A percentile compares a stretch with the other conserved stretches of the same genome.
Evolutionary conservation across 1,284 basidiomycete genomes (phyloP).

Genomic region (Naganishia cerealis): DNA sequence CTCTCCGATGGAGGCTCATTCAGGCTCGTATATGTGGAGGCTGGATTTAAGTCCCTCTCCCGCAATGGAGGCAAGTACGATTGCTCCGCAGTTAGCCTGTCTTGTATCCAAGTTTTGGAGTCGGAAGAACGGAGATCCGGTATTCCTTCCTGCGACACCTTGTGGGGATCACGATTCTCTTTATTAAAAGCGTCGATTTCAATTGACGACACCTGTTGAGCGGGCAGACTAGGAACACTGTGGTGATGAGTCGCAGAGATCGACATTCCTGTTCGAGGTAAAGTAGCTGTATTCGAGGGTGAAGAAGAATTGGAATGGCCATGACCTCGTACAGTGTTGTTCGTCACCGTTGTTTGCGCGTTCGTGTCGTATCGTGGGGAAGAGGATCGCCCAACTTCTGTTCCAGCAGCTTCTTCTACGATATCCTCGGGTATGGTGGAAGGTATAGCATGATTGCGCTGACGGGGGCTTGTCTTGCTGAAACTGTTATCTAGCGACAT

Average conservation of each 20-base stretch:
- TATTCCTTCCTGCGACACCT: background rate
- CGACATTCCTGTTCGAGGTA: background rate
- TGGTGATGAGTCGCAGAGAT: background rate
- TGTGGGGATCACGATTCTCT: constrained; percentile 20
- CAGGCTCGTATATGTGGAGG: background rate
- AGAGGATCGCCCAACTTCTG: background rate
- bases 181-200: background rate
- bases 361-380: background rate
- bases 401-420: constrained; percentile 4
- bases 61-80: background rate
- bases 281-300: constrained; percentile 1
- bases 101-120: constrained; percentile 21
- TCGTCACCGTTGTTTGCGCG: constrained; percentile 3
- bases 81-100: background rate
- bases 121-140: background rate
- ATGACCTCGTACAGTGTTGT: constrained; percentile 6
- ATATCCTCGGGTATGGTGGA: constrained; percentile 27
- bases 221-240: background rate
- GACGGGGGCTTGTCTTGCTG: constrained; percentile 17
- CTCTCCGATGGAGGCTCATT: background rate
- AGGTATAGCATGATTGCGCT: constrained; percentile 21
- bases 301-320: constrained; percentile 5
- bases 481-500: background rate
- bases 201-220: background rate
- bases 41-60: background rate